These are phyloP conservation scores for Spiraea crenata DNA, from an alignment of 331 rosid species.

Conservation along the genomic window DNA sequence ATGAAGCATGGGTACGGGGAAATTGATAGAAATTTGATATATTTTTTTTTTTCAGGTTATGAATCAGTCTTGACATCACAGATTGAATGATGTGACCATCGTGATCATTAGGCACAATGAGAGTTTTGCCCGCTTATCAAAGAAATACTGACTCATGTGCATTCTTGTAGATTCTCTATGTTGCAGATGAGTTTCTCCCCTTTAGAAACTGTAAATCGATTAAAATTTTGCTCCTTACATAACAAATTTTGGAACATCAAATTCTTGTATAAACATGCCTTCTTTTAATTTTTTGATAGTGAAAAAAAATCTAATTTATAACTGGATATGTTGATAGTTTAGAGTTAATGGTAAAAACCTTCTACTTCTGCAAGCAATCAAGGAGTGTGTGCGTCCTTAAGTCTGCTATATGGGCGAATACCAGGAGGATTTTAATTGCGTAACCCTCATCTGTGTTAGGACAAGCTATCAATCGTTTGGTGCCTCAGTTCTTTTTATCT, in stretches of 20 bases:
- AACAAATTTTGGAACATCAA: slow-evolving; percentile 43
- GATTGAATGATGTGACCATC: slow-evolving; percentile 34
- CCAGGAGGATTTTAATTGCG: too few relatives aligned
- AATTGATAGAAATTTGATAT: slow-evolving; percentile 37
- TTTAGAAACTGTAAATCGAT: slow-evolving; percentile 78
- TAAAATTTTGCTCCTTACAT: slow-evolving; percentile 39
- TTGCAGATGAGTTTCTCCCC: slow-evolving; percentile 99
- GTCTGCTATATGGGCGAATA: neutral
- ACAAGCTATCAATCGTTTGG: neutral
- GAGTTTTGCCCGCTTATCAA: slow-evolving; percentile 43
- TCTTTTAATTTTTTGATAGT: slow-evolving; percentile 19
- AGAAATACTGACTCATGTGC: slow-evolving; percentile 65
- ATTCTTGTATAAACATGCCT: slow-evolving; percentile 42
- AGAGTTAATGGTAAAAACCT: slow-evolving; percentile 9
- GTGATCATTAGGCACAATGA: slow-evolving; percentile 22
- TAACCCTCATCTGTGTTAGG: slow-evolving; percentile 5
- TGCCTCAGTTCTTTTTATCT: neutral
- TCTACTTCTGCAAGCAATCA: neutral
- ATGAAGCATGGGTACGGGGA: slow-evolving; percentile 23
- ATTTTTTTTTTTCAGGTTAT: slow-evolving; percentile 64
- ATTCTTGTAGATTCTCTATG: slow-evolving; percentile 68
- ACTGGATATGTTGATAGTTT: neutral
- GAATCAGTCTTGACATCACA: slow-evolving; percentile 31
- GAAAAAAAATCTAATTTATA: neutral
- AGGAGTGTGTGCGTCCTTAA: neutral